Conservation (phyloP, 345 rosid species). For the Rhizophora apiculata region DNA sequence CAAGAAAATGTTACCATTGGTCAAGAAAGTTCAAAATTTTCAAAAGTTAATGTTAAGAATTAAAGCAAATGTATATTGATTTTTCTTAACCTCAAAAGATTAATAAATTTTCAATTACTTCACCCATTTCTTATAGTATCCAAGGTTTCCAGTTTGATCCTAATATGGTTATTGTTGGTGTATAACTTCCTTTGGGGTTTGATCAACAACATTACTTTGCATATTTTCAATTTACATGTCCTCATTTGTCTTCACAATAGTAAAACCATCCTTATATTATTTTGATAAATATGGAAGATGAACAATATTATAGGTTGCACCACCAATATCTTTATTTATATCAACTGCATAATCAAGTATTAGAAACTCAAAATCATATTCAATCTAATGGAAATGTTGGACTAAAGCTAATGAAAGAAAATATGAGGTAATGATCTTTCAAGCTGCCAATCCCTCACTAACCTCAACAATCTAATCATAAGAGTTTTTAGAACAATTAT, state of each 20-base stretch:
- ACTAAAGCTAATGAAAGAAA: slow-evolving; percentile 24
- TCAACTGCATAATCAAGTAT: slow-evolving; percentile 39
- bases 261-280: slow-evolving; percentile 38
- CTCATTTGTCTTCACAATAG: slow-evolving; percentile 39
- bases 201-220: slow-evolving; percentile 49
- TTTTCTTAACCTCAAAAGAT: slow-evolving; percentile 31
- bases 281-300: slow-evolving; percentile 49
- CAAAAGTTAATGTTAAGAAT: slow-evolving; percentile 31
- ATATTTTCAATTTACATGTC: slow-evolving; percentile 37
- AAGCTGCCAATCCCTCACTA: slow-evolving; percentile 39
- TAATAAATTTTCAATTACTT: slow-evolving; percentile 30
- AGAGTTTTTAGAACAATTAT: slow-evolving; percentile 35
- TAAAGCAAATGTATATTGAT: slow-evolving; percentile 44
- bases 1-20: neutral
- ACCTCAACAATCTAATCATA: slow-evolving; percentile 47
- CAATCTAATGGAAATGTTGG: slow-evolving; percentile 32
- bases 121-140: slow-evolving; percentile 42
- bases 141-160: slow-evolving; percentile 40
- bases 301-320: slow-evolving; percentile 40
- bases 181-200: slow-evolving; percentile 39
- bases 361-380: slow-evolving; percentile 38
- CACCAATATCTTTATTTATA: slow-evolving; percentile 42
- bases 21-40: slow-evolving; percentile 26
- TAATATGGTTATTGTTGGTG: slow-evolving; percentile 32
- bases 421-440: slow-evolving; percentile 42